phyloP scores from a whole-genome alignment of 2,329 filamentous ascomycete genomes.

The Colletotrichum falcatum region DNA sequence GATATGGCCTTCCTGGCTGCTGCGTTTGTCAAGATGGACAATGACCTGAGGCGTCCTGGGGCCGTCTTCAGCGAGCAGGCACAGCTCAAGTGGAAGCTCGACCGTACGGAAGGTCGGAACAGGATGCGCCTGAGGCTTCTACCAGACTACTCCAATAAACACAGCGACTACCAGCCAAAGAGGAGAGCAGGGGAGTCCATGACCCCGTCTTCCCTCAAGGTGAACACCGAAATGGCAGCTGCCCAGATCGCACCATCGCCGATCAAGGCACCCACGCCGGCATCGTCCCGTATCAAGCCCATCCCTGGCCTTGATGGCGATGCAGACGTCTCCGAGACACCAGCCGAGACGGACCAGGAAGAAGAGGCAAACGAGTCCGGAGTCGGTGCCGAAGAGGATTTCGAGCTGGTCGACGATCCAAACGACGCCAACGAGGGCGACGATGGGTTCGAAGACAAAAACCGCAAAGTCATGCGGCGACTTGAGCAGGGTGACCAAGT shows the following conservation, averaged over 20 bases:
- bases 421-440: constrained; percentile 81
- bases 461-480: constrained; percentile 95
- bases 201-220: constrained; percentile 35
- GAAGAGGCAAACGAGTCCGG: constrained; percentile 45
- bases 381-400: constrained; percentile 82
- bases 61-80: constrained; percentile 79
- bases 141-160: constrained; percentile 76
- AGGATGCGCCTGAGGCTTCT: constrained; percentile 92
- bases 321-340: constrained; percentile 34
- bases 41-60: constrained; percentile 81
- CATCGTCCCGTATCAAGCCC: constrained; percentile 41
- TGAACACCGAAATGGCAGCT: constrained; percentile 41
- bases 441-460: constrained; percentile 93
- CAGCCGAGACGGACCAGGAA: constrained; percentile 45
- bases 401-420: constrained; percentile 94
- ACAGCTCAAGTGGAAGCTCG: constrained; percentile 86
- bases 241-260: constrained; percentile 37
- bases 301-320: constrained; percentile 41
- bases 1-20: constrained; percentile 82
- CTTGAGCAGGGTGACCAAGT: constrained; percentile 92
- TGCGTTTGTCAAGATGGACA: constrained; percentile 81
- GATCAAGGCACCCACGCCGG: constrained; percentile 44
- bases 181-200: constrained; percentile 60
- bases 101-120: constrained; percentile 94
- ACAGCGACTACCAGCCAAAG: constrained; percentile 87